Evolutionary conservation across 306 rosid species (phyloP), one percentile per base, ranked within the genome.

Genomic region (Parietaria judaica): DNA sequence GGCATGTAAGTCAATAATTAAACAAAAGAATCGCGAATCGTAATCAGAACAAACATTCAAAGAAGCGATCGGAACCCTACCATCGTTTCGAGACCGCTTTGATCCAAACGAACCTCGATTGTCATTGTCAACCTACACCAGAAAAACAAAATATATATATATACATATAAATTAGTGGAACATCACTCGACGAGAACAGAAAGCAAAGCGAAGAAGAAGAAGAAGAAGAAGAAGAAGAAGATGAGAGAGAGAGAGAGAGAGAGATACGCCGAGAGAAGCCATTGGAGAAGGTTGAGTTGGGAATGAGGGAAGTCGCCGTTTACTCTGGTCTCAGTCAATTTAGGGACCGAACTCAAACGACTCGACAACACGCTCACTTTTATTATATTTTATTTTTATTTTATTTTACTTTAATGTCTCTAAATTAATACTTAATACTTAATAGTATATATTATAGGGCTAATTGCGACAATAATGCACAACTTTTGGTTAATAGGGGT

Each of bases 41-140:
- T 7, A 49, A 4, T 57, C n/a, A 57, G n/a, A 38, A 58, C 17
- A 58, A 44, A 44, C 31, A 23, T 23, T 23, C 31, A 23, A 14
- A 11, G 14, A 59, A 8, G 5, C 10, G 51, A 62, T 47, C 14
- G 13, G n/a, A 69, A 36, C 39, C 13, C 66, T 58, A 79, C 84
- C 81, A 13, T 75, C 74, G 50, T 72, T 72, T 3, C 73, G 69
- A 43, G 67, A 72, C 73, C 81, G 74, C 54, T 79, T 79, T 43
- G 84, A 66, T 16, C 74, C 76, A 14, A 75, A 65, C 9, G 84
- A 67, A 60, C 69, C 71, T 36, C 68, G 84, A 72, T 58, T 72
- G 43, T 68, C 74, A 72, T 58, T 72, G 43, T 68, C 74, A 41
- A 69, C 76, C 84, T 75, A 70, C 11, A 44, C 61, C 37, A 47